phyloP scores from a whole-genome alignment of 352 stramenopile genomes.

The Phytophthora brassicae region DNA sequence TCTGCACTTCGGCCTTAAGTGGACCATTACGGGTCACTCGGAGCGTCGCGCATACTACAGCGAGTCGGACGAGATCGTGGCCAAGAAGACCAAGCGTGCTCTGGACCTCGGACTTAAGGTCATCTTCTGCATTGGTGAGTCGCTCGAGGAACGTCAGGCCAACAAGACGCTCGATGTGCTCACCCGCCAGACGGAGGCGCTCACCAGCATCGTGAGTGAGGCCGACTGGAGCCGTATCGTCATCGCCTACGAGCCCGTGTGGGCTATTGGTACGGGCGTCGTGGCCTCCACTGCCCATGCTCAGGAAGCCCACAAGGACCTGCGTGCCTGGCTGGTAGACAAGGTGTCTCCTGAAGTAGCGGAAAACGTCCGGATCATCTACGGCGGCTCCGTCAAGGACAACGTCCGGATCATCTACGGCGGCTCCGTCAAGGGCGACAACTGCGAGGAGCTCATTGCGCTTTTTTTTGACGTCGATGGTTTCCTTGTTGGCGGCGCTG shows the following conservation, averaged over 20 bases:
- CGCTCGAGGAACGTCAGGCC: conserved; percentile 79
- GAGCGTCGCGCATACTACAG: conserved; percentile 83
- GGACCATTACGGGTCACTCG: conserved; percentile 85
- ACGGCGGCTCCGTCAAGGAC: conserved; percentile 87
- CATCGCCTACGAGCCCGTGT: conserved; percentile 96
- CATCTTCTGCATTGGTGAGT: conserved; percentile 96
- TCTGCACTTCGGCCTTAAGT: conserved; percentile 60
- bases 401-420: conserved; percentile 88
- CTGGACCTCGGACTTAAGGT: conserved; percentile 84
- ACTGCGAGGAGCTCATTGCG: conserved; percentile 82
- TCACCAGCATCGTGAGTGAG: conserved; percentile 82
- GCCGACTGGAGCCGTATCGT: conserved; percentile 75
- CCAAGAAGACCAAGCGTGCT: conserved; percentile 87
- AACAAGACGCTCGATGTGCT: conserved; percentile 90
- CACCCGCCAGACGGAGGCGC: conserved; percentile 91
- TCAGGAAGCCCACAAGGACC: conserved; percentile 86
- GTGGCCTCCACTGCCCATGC: conserved; percentile 93
- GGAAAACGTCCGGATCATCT: conserved; percentile 75
- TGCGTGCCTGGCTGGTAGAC: conserved; percentile 59
- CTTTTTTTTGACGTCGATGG: conserved; percentile 78
- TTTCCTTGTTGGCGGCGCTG: conserved; percentile 90
- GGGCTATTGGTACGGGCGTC: conserved; percentile 95
- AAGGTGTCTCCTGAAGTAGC: conserved; percentile 63
- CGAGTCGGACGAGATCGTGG: conserved; percentile 91
- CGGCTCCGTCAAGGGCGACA: conserved; percentile 86